Evolutionary conservation across 331 rosid genomes (phyloP).

Genomic region (Acacia pycnantha): DNA sequence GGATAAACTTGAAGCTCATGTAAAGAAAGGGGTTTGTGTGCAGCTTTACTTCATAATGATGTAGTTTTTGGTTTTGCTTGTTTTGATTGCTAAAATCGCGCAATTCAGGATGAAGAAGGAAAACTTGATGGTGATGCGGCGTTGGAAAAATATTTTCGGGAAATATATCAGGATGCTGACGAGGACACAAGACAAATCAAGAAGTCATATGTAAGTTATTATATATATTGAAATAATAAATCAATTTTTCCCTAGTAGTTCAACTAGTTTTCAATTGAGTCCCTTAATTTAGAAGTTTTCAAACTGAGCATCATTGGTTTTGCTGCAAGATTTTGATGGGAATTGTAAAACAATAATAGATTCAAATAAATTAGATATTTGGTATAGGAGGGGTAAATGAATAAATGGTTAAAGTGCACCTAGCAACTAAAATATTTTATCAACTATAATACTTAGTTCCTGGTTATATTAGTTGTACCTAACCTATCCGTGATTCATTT

Average conservation of each 20-base stretch:
- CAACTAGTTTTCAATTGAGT: no score
- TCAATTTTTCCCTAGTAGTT: neutral
- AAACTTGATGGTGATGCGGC: constrained; percentile 57
- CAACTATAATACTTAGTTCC: no score
- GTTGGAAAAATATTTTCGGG: no score
- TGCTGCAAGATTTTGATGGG: no score
- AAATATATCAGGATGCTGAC: constrained; percentile 82
- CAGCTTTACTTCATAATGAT: neutral
- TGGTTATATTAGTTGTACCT: no score
- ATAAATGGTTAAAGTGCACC: no score
- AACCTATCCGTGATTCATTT: no score
- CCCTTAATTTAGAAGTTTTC: no score
- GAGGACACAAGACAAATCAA: constrained; percentile 41
- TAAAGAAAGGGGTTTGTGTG: constrained; percentile 71
- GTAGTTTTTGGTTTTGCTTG: neutral
- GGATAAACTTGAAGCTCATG: constrained; percentile 74
- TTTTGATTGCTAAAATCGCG: constrained; percentile 9
- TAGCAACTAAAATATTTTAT: no score
- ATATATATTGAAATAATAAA: neutral
- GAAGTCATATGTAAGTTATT: constrained; percentile 63
- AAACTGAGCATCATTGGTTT: no score
- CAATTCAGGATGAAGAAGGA: constrained; percentile 55
- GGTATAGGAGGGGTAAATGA: neutral
- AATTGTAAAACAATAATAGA: neutral
- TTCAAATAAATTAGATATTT: no score